A percentile compares a stretch with the other conserved stretches of the same genome.
phyloP scores from a whole-genome alignment of 2,329 filamentous ascomycete genomes.

The Rasamsonia emersonii region DNA sequence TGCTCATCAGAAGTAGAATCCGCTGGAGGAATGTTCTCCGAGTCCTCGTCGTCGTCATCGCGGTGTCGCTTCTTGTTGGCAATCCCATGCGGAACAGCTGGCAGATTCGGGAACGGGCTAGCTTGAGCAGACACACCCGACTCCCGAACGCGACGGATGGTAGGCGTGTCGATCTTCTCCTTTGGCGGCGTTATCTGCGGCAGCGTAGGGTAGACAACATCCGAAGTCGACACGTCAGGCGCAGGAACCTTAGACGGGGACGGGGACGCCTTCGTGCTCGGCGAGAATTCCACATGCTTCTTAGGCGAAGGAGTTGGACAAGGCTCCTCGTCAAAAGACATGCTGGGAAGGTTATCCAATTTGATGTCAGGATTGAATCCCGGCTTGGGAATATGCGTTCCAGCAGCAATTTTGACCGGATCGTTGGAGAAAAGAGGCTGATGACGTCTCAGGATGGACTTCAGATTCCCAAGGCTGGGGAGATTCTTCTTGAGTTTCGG shows the following conservation, averaged over 20 bases:
- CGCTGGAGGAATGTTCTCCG: constrained; percentile 12
- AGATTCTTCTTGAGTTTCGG: constrained; percentile 34
- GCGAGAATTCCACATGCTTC: constrained; percentile 77
- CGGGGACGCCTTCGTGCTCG: constrained; percentile 50
- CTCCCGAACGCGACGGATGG: constrained; percentile 33
- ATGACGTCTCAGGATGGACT: constrained; percentile 55
- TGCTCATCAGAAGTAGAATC: constrained; percentile 14
- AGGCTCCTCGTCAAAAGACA: constrained; percentile 21
- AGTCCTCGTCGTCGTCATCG: constrained; percentile 7
- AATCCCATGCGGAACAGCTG: constrained; percentile 31
- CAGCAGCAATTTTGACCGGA: constrained; percentile 50
- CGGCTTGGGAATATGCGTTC: constrained; percentile 43
- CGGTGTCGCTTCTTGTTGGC: constrained; percentile 23
- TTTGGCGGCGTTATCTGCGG: constrained; percentile 30
- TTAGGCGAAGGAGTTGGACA: constrained; percentile 62
- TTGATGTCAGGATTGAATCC: constrained; percentile 43
- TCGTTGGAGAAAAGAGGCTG: constrained; percentile 52
- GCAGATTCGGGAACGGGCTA: constrained; percentile 19
- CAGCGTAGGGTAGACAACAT: constrained; percentile 29
- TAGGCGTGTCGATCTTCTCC: constrained; percentile 19
- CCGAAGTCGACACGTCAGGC: constrained; percentile 15
- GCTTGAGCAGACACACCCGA: constrained; percentile 17
- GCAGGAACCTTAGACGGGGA: constrained; percentile 32
- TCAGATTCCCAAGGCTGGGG: constrained; percentile 47
- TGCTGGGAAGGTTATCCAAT: constrained; percentile 25